phyloP scores from a whole-genome alignment of 1,284 basidiomycete species.

The Rhodotorula sp. region DNA sequence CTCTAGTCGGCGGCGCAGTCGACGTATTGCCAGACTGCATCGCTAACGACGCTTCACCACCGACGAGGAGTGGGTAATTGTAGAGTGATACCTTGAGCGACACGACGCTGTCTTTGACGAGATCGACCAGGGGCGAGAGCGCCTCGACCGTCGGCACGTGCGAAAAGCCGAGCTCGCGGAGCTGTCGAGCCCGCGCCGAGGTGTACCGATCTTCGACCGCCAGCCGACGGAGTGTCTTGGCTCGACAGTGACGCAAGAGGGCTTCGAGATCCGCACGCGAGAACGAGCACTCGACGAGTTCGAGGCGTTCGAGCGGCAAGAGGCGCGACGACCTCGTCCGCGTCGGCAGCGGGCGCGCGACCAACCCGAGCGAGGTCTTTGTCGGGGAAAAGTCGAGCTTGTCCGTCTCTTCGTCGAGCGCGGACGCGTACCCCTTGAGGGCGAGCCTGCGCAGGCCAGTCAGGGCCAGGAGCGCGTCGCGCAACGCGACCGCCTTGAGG shows the following conservation, averaged over 20 bases:
- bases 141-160: slow-evolving; percentile 9
- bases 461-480: slow-evolving; percentile 25
- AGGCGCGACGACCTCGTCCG: slow-evolving; percentile 7
- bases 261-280: slow-evolving; percentile 10
- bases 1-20: not conserved
- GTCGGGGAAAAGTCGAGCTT: slow-evolving; percentile 20
- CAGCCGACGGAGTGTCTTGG: slow-evolving; percentile 1
- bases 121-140: not conserved
- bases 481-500: slow-evolving; percentile 4
- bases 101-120: slow-evolving; percentile 3
- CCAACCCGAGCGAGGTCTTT: not conserved
- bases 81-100: slow-evolving; percentile 16
- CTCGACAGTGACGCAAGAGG: slow-evolving; percentile 15
- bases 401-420: not conserved
- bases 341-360: slow-evolving; percentile 15
- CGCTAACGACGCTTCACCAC: not conserved
- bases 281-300: slow-evolving; percentile 22
- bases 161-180: not conserved
- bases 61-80: slow-evolving; percentile 11
- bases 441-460: slow-evolving; percentile 12
- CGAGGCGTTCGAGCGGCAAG: slow-evolving; percentile 13
- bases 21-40: not conserved
- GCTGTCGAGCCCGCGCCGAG: not conserved
- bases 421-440: slow-evolving; percentile 22
- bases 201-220: slow-evolving; percentile 14